These are phyloP conservation scores for Globisporangium lucens DNA, from an alignment of 352 stramenopile species.

Conservation along the genomic window DNA sequence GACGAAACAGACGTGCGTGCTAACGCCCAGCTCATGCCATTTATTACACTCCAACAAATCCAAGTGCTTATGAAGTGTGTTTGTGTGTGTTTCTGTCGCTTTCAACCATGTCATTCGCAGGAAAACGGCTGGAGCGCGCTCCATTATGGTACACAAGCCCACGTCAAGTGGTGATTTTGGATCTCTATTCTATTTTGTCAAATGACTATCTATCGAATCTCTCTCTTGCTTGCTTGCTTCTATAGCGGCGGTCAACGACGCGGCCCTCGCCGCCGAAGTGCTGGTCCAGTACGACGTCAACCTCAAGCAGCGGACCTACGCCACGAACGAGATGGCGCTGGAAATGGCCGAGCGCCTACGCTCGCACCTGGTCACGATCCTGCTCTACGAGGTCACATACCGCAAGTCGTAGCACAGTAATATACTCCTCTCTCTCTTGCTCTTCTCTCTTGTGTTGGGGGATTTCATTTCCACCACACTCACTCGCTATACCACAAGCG, in stretches of 20 bases:
- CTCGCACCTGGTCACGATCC: conserved; percentile 68
- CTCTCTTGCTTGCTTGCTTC: conserved; percentile 1
- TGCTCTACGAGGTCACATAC: conserved; percentile 74
- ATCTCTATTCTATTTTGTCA: conserved; percentile 21
- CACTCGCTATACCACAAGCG: conserved; percentile 2
- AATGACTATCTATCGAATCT: conserved; percentile 7
- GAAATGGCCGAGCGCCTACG: conserved; percentile 75
- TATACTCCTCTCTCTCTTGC: not conserved
- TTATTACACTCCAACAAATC: not conserved
- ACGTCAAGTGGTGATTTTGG: not conserved
- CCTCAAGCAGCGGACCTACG: conserved; percentile 54
- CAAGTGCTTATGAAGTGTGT: not conserved
- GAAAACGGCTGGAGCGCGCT: conserved; percentile 74
- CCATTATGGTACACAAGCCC: conserved; percentile 56
- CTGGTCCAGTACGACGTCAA: conserved; percentile 63
- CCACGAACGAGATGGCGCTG: conserved; percentile 71
- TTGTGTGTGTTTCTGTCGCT: not conserved
- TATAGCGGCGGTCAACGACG: conserved; percentile 63
- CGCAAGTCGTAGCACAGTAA: conserved; percentile 24
- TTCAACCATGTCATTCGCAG: conserved; percentile 17
- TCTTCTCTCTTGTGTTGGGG: conserved; percentile 3
- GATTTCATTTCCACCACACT: not conserved
- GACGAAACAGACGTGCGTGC: conserved; percentile 72
- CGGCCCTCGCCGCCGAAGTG: conserved; percentile 60
- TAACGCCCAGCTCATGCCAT: too few relatives aligned